Evolutionary conservation across 148 eudicot species (phyloP).

Genomic region (Dysphania ambrosioides): DNA sequence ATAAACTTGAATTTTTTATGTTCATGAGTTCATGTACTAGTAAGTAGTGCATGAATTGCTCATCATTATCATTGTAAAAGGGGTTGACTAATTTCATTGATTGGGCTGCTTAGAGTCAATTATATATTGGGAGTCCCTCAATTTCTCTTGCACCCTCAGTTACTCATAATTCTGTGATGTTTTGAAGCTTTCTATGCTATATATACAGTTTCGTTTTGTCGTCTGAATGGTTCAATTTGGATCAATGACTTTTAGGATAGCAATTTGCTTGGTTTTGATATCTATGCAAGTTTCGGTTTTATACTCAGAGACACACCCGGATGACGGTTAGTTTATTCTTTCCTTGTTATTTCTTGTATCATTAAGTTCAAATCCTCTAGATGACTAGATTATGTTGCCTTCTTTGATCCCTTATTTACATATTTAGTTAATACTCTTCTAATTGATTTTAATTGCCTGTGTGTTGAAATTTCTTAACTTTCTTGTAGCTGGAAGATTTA

Average conservation of each 20-base stretch:
- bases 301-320: slow-evolving; percentile 33
- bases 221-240: slow-evolving; percentile 3
- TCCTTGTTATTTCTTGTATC: neutral
- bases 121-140: neutral
- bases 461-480: too few relatives aligned
- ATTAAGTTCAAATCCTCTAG: neutral
- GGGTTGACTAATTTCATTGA: neutral
- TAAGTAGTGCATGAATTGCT: neutral
- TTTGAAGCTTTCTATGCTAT: neutral
- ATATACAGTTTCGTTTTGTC: neutral
- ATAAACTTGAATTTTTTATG: neutral
- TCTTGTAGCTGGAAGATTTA: neutral
- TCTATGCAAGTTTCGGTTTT: slow-evolving; percentile 27
- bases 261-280: slow-evolving; percentile 31
- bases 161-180: neutral
- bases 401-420: neutral
- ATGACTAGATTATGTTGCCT: neutral
- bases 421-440: neutral
- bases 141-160: neutral
- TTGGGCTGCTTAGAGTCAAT: neutral
- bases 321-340: slow-evolving; percentile 51
- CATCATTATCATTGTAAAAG: neutral
- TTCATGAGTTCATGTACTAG: neutral
- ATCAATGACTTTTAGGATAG: slow-evolving; percentile 34
- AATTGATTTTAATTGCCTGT: neutral